These are phyloP conservation scores for Filobasidium wieringae DNA, from an alignment of 768 basidiomycete genomes.

Conservation along the genomic window DNA sequence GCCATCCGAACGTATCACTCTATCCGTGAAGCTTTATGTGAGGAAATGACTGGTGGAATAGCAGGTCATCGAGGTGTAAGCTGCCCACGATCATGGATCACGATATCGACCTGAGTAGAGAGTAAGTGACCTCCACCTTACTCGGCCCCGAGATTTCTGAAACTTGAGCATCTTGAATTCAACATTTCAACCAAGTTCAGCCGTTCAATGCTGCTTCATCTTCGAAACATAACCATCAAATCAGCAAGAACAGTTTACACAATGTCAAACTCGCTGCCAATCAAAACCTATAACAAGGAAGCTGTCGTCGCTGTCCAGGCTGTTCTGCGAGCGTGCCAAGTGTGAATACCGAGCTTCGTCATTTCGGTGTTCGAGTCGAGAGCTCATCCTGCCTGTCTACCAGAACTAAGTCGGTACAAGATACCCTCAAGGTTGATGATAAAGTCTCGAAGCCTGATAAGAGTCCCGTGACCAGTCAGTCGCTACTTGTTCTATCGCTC, in stretches of 20 bases:
- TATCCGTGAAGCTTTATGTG: no score
- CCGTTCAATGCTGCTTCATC: no score
- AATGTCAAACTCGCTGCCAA: constrained; percentile 18
- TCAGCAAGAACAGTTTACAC: not conserved
- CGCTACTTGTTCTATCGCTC: not conserved
- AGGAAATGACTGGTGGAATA: no score
- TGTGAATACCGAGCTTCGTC: constrained; percentile 39
- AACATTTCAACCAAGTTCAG: no score
- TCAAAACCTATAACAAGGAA: constrained; percentile 50
- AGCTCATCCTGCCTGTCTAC: not conserved
- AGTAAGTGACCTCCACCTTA: no score
- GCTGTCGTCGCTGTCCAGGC: constrained; percentile 72
- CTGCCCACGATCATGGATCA: no score
- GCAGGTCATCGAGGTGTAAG: no score
- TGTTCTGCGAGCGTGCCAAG: constrained; percentile 69
- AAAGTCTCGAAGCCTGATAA: constrained; percentile 84
- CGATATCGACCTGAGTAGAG: no score
- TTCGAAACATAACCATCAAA: no score
- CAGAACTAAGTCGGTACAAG: constrained; percentile 68
- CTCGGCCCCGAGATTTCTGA: no score
- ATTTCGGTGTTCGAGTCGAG: not conserved
- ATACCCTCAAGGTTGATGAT: constrained; percentile 69
- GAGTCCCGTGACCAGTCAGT: constrained; percentile 71
- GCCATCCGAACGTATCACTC: no score
- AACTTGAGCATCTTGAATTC: no score